Evolutionary conservation across 1,284 basidiomycete genomes (phyloP).

Genomic region (Leucoagaricus sp.): DNA sequence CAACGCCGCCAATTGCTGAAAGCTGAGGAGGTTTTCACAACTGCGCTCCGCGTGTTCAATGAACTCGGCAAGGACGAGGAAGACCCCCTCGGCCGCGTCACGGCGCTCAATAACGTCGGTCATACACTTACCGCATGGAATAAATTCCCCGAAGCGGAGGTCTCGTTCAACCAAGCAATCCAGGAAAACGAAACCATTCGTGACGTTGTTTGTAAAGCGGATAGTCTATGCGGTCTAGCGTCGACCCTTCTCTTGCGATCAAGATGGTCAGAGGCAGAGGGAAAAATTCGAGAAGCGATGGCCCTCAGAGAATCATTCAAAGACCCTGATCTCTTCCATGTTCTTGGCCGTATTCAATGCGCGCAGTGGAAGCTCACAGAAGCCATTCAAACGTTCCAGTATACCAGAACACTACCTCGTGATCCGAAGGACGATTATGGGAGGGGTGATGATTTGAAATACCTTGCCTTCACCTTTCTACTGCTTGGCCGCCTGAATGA

Average conservation of each 20-base stretch:
- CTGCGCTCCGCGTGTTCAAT: conserved; percentile 11
- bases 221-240: conserved; percentile 25
- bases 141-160: conserved; percentile 19
- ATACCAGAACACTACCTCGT: not conserved
- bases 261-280: conserved; percentile 22
- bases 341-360: conserved; percentile 21
- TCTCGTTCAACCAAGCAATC: conserved; percentile 19
- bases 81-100: conserved; percentile 1
- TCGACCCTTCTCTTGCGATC: conserved; percentile 25
- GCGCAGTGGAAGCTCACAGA: conserved; percentile 7
- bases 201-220: conserved; percentile 23
- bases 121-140: conserved; percentile 10
- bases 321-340: conserved; percentile 26
- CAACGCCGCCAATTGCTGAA: conserved; percentile 17
- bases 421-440: conserved; percentile 5
- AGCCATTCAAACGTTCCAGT: not conserved
- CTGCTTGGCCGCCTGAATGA: conserved; percentile 4
- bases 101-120: conserved; percentile 9
- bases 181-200: conserved; percentile 17
- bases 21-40: conserved; percentile 4
- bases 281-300: conserved; percentile 23
- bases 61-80: not conserved
- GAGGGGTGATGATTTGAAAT: conserved; percentile 8
- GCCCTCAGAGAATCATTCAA: conserved; percentile 20
- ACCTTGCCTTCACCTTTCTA: not conserved